A percentile compares a stretch with the other conserved stretches of the same genome.
Evolutionary conservation across 306 rosid genomes (phyloP).

Genomic region (Casuarina equisetifolia): DNA sequence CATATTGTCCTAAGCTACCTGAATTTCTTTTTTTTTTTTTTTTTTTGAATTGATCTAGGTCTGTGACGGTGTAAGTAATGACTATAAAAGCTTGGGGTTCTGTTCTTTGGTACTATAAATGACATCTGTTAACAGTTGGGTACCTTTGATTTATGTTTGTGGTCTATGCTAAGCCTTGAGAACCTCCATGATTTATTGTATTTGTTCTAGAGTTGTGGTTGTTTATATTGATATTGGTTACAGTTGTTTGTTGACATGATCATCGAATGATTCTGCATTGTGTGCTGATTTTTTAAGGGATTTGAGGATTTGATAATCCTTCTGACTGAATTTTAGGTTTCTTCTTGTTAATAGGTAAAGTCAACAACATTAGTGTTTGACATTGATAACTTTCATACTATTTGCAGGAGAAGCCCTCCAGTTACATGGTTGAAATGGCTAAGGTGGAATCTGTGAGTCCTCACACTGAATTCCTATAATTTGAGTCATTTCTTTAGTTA

Average conservation of each 20-base stretch:
- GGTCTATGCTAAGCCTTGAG: not conserved
- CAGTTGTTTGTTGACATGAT: constrained; percentile 3
- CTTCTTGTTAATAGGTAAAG: constrained; percentile 13
- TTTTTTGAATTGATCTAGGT: not conserved
- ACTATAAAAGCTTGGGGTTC: not conserved
- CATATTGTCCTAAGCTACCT: not conserved
- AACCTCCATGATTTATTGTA: not conserved
- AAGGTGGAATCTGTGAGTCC: constrained; percentile 69
- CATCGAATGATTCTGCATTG: constrained; percentile 7
- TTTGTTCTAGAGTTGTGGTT: constrained; percentile 1
- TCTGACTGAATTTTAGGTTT: constrained; percentile 16
- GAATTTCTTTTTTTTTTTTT: too few species aligned
- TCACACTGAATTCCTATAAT: constrained; percentile 18
- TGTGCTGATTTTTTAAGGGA: constrained; percentile 1
- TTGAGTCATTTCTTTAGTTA: constrained; percentile 18
- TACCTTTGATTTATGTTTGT: not conserved
- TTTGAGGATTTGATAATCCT: not conserved
- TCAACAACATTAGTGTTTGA: constrained; percentile 12
- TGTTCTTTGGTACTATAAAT: not conserved
- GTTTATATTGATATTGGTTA: not conserved
- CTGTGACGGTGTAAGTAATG: not conserved
- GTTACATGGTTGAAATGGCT: constrained; percentile 85
- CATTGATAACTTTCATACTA: constrained; percentile 25
- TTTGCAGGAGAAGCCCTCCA: constrained; percentile 74
- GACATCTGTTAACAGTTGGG: not conserved